Percentiles rank a stretch among this genome's conserved stretches.
Evolutionary conservation across 2,329 filamentous ascomycete species (phyloP).

Genomic region (Pyricularia sp.): DNA sequence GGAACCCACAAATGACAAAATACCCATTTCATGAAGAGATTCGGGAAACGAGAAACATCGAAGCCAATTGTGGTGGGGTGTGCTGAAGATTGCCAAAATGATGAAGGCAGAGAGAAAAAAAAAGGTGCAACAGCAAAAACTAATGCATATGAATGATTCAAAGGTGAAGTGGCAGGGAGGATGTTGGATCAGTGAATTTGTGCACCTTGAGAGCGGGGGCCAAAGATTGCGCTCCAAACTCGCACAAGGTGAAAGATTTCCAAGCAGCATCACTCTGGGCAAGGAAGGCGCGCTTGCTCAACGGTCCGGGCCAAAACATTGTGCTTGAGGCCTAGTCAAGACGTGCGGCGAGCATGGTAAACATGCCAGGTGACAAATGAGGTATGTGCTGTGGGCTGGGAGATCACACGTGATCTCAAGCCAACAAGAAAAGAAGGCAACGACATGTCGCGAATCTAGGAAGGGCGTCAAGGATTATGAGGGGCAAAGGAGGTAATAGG

Average conservation of each 20-base stretch:
- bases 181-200: background rate
- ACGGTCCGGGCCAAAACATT: background rate
- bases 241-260: background rate
- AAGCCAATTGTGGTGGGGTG: background rate
- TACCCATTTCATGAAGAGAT: background rate
- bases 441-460: too few species aligned
- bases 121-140: background rate
- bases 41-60: background rate
- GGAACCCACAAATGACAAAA: background rate
- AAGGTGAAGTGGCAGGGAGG: background rate
- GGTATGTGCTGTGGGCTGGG: background rate
- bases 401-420: background rate
- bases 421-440: background rate
- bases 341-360: background rate
- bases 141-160: background rate
- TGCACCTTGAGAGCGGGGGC: background rate
- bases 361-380: background rate
- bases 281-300: background rate
- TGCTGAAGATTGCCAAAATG: background rate
- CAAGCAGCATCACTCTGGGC: background rate
- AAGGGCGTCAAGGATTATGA: background rate
- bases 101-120: background rate
- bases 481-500: background rate
- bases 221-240: background rate
- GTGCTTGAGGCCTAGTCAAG: background rate